Evolutionary conservation across 2,329 filamentous ascomycete species (phyloP).

Genomic region (Bipolaris sorokiniana): DNA sequence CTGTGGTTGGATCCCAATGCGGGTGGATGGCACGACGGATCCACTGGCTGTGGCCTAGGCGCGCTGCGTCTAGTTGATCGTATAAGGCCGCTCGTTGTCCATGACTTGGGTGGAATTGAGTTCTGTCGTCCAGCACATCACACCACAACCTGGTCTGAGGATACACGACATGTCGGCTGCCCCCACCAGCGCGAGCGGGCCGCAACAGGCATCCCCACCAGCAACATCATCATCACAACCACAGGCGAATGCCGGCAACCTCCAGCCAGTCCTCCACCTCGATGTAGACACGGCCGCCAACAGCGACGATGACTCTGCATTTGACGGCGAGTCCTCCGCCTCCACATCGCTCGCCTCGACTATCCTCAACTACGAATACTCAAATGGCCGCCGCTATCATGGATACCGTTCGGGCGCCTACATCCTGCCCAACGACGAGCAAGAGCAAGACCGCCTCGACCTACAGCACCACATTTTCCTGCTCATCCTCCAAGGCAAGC

Average conservation of each 20-base stretch:
- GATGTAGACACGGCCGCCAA: constrained; percentile 36
- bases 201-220: neutral
- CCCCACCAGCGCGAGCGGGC: constrained; percentile 17
- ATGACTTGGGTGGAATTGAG: neutral
- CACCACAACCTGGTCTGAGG: neutral
- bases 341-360: constrained; percentile 46
- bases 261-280: constrained; percentile 38
- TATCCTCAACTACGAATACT: constrained; percentile 48
- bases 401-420: constrained; percentile 46
- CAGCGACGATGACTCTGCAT: constrained; percentile 42
- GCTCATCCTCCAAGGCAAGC: constrained; percentile 45
- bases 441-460: constrained; percentile 49
- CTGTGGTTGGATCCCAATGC: constrained; percentile 5
- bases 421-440: constrained; percentile 48
- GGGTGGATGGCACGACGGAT: neutral
- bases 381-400: constrained; percentile 49
- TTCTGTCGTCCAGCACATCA: neutral
- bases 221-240: neutral
- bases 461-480: constrained; percentile 49
- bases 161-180: constrained; percentile 17
- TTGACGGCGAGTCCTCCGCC: constrained; percentile 33
- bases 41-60: neutral
- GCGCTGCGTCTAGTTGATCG: neutral
- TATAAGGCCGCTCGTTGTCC: constrained; percentile 3
- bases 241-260: constrained; percentile 12